Evolutionary conservation across 768 basidiomycete species (phyloP).

Genomic region (Pleurotus cornucopiae): DNA sequence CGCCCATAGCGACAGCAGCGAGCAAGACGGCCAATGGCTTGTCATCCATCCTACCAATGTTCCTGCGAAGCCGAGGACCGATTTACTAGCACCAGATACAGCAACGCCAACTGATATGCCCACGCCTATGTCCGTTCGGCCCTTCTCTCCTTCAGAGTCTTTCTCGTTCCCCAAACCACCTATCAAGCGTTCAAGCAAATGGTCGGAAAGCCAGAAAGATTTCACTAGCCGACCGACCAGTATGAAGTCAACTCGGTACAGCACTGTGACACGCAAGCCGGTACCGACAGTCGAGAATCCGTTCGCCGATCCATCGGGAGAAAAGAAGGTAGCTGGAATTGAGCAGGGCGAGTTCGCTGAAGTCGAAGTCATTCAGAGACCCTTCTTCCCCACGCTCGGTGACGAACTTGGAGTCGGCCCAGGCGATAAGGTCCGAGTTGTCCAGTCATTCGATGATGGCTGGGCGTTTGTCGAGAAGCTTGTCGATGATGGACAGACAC

Average conservation of each 20-base stretch:
- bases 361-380: constrained; percentile 47
- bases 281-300: constrained; percentile 17
- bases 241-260: constrained; percentile 11
- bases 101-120: constrained; percentile 10
- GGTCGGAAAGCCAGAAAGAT: constrained; percentile 3
- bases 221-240: background rate
- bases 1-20: constrained; percentile 29
- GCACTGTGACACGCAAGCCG: constrained; percentile 4
- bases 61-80: background rate
- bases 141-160: constrained; percentile 63
- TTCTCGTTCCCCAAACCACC: constrained; percentile 70
- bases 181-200: constrained; percentile 18
- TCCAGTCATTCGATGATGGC: constrained; percentile 62
- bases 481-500: constrained; percentile 18
- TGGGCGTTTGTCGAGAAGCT: constrained; percentile 62
- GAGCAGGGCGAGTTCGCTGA: constrained; percentile 27
- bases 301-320: constrained; percentile 18
- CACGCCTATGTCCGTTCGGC: constrained; percentile 59
- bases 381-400: constrained; percentile 51
- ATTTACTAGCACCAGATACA: constrained; percentile 5
- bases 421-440: constrained; percentile 49
- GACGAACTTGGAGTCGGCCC: constrained; percentile 56
- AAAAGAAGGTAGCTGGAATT: background rate
- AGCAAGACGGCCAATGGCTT: constrained; percentile 36
- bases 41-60: constrained; percentile 17